Evolutionary conservation across 129 eudicot species (phyloP).

Genomic region (Chrysanthemum lavandulifolium): DNA sequence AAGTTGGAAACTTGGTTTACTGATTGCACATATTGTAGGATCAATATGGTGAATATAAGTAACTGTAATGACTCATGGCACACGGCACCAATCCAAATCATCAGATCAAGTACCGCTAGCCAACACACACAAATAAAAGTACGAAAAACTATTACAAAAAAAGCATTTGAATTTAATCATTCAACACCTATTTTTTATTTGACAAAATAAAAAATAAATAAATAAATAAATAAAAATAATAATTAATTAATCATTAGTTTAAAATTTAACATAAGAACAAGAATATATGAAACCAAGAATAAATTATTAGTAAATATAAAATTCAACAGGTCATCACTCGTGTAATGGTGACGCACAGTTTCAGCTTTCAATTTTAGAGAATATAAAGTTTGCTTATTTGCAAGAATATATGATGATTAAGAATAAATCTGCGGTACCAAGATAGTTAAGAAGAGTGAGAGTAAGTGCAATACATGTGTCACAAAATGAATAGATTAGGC

Average conservation of each 20-base stretch:
- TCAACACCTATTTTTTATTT: background rate
- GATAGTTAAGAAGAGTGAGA: no score
- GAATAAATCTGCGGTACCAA: background rate
- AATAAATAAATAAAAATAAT: no score
- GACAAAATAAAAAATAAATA: background rate
- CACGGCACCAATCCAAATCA: background rate
- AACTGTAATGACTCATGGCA: background rate
- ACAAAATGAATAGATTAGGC: no score
- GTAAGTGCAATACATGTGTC: no score
- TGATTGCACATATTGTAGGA: constrained; percentile 1
- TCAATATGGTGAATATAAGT: background rate
- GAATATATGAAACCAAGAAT: background rate
- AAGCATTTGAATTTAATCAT: background rate
- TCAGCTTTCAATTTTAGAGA: constrained; percentile 7
- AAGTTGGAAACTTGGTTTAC: background rate
- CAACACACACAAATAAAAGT: background rate
- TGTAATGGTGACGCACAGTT: constrained; percentile 3
- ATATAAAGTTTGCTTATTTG: constrained; percentile 6
- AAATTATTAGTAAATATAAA: no score
- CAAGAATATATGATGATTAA: background rate
- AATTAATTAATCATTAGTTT: background rate
- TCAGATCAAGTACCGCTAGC: background rate
- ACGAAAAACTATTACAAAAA: background rate
- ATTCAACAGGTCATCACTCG: background rate
- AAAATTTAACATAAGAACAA: background rate